phyloP scores from a whole-genome alignment of 306 rosid genomes.

The Sphenostylis stenocarpa region DNA sequence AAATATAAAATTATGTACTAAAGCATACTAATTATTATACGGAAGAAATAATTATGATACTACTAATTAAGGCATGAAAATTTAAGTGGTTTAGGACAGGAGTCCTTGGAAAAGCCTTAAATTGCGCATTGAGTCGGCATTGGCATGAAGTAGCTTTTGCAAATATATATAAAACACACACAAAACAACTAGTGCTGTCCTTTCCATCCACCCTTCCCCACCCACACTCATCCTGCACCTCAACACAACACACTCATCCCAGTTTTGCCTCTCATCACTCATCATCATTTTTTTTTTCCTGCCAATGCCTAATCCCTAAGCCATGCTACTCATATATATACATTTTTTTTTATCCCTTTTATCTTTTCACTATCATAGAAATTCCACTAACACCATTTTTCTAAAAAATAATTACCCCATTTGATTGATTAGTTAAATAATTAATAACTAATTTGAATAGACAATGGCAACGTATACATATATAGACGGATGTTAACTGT shows the following conservation, averaged over 20 bases:
- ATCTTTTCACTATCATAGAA: not conserved
- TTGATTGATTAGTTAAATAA: too few relatives aligned
- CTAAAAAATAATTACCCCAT: not conserved
- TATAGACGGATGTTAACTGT: not conserved
- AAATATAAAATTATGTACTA: not conserved
- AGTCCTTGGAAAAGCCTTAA: conserved; percentile 29
- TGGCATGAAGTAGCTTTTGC: not conserved
- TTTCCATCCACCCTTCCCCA: conserved; percentile 11
- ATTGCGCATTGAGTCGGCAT: conserved; percentile 32
- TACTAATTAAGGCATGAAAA: not conserved
- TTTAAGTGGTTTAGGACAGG: not conserved
- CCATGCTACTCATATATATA: not conserved
- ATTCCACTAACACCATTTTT: not conserved
- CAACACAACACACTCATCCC: conserved; percentile 15
- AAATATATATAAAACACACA: not conserved
- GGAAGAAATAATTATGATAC: not conserved
- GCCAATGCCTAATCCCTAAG: not conserved
- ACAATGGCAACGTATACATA: not conserved
- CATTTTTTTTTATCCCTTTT: conserved; percentile 8
- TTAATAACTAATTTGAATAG: not conserved
- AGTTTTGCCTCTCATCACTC: conserved; percentile 24
- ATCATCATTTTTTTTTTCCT: not conserved
- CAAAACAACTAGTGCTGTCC: conserved; percentile 26
- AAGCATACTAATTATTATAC: not conserved
- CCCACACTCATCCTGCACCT: conserved; percentile 3